These are phyloP conservation scores for Wallacemonas collosoma DNA, from an alignment of 208 protist species.

Conservation along the genomic window DNA sequence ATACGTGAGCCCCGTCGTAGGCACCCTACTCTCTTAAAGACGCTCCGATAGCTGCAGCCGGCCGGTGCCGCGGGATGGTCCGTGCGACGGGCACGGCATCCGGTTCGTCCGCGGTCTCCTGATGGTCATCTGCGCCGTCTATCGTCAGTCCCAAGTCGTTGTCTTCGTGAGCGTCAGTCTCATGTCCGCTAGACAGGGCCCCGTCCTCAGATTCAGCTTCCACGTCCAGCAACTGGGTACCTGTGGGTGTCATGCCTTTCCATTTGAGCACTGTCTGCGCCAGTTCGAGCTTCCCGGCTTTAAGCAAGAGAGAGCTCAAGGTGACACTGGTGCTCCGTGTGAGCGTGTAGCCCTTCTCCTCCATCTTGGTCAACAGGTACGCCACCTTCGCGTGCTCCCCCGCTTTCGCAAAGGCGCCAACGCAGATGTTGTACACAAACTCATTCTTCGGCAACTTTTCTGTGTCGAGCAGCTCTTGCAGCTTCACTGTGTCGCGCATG, in stretches of 20 bases:
- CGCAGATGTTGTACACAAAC: slow-evolving; percentile 87
- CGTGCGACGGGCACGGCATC: too few relatives aligned
- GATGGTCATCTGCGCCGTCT: neutral
- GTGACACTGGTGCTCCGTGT: slow-evolving; percentile 81
- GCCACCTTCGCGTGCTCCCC: slow-evolving; percentile 87
- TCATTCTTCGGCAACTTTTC: slow-evolving; percentile 60
- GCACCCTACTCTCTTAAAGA: too few relatives aligned
- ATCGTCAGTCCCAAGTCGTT: neutral
- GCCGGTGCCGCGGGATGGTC: too few relatives aligned
- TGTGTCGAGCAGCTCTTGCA: slow-evolving; percentile 86
- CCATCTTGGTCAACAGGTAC: slow-evolving; percentile 79
- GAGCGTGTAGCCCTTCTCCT: slow-evolving; percentile 66
- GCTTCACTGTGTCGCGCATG: slow-evolving; percentile 75
- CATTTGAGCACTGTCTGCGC: slow-evolving; percentile 87
- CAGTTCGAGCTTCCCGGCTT: slow-evolving; percentile 85
- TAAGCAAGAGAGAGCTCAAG: slow-evolving; percentile 89
- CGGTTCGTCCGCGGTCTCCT: neutral
- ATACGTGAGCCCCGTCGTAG: too few relatives aligned
- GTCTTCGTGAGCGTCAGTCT: neutral
- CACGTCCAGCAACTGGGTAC: neutral
- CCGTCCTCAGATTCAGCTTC: neutral
- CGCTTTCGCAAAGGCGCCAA: slow-evolving; percentile 81
- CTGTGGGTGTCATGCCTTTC: slow-evolving; percentile 54
- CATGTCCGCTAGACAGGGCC: neutral
- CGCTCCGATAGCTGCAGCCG: too few relatives aligned